Conservation (phyloP, 2,329 filamentous ascomycete species). For the Didymella lethalis region DNA sequence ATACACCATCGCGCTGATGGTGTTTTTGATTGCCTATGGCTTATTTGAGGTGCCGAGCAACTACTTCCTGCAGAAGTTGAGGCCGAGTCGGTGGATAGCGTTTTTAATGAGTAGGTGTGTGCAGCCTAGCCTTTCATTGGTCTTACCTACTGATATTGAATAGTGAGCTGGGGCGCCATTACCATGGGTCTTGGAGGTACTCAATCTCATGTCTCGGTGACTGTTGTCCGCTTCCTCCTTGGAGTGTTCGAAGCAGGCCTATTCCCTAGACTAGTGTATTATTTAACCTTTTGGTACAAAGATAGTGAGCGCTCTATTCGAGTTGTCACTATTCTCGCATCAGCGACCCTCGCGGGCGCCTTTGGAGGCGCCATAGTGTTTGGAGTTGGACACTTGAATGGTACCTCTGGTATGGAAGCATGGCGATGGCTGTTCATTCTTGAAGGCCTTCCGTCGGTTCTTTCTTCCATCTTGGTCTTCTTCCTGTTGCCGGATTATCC, state of each 20-base stretch:
- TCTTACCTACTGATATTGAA: neutral
- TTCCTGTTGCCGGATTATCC: neutral
- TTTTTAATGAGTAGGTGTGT: neutral
- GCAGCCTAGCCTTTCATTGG: neutral
- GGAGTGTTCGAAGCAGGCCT: neutral
- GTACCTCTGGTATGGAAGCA: neutral
- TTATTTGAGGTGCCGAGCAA: conserved; percentile 1
- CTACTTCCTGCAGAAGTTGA: neutral
- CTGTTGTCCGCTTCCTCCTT: neutral
- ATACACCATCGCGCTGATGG: conserved; percentile 1
- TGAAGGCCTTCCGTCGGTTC: neutral
- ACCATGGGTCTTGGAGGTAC: neutral
- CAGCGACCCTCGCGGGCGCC: neutral
- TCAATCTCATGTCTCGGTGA: neutral
- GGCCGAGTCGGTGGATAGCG: neutral
- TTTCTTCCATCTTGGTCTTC: neutral
- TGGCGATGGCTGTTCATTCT: neutral
- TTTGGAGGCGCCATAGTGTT: neutral
- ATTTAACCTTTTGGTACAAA: neutral
- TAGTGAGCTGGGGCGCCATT: neutral
- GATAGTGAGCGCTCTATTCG: neutral
- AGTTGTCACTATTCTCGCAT: neutral
- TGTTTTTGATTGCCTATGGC: neutral
- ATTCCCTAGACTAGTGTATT: neutral
- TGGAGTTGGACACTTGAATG: neutral